phyloP scores from a whole-genome alignment of 2,329 filamentous ascomycete genomes.

The Fusarium secorum region DNA sequence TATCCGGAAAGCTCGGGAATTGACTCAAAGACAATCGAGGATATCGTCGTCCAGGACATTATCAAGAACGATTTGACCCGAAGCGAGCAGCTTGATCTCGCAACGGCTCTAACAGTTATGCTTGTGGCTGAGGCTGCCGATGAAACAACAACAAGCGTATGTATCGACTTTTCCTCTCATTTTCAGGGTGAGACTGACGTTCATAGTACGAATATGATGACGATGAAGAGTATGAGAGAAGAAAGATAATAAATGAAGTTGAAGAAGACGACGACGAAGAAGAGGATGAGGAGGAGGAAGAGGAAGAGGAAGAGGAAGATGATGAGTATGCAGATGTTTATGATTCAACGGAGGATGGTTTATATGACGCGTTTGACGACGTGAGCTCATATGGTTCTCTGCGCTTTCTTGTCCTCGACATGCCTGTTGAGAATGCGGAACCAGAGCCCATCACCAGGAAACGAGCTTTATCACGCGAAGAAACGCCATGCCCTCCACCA shows the following conservation, averaged over 20 bases:
- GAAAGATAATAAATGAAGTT: not conserved
- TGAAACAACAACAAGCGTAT: slow-evolving; percentile 25
- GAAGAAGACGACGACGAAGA: not conserved
- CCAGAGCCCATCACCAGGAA: slow-evolving; percentile 15
- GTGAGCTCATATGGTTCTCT: slow-evolving; percentile 10
- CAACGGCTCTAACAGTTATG: slow-evolving; percentile 23
- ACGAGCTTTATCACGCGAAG: slow-evolving; percentile 18
- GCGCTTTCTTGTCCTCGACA: slow-evolving; percentile 1
- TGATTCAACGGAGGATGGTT: slow-evolving; percentile 2
- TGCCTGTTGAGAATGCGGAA: slow-evolving; percentile 16
- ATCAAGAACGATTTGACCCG: slow-evolving; percentile 13
- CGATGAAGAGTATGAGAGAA: slow-evolving; percentile 4
- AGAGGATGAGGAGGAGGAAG: not conserved
- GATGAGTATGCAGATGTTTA: slow-evolving; percentile 6
- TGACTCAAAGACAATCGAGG: not conserved
- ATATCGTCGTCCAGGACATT: slow-evolving; percentile 24
- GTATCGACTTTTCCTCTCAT: not conserved
- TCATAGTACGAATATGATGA: slow-evolving; percentile 32
- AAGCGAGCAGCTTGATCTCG: not conserved
- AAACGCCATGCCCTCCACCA: slow-evolving; percentile 7
- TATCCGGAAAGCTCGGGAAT: not conserved
- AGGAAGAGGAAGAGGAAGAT: not conserved
- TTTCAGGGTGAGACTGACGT: slow-evolving; percentile 4
- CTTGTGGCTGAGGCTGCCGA: not conserved
- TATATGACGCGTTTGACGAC: slow-evolving; percentile 7